Conservation (phyloP, 352 stramenopile genomes). For the Phytopythium mirpurense region DNA sequence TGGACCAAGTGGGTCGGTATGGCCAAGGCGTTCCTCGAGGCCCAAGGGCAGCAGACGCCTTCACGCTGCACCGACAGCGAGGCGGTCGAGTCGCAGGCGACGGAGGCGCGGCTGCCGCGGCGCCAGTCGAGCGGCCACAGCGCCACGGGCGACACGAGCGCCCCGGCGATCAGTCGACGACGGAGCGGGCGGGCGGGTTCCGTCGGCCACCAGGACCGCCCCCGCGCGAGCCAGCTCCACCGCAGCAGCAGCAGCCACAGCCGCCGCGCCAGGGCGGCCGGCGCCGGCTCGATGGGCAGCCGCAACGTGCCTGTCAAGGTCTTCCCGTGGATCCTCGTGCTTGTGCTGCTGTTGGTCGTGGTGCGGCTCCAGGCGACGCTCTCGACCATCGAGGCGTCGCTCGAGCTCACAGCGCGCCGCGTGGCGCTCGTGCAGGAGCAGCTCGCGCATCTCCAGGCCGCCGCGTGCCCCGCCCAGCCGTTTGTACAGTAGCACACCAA, state of each 20-base stretch:
- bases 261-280: constrained; percentile 1
- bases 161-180: not conserved
- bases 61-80: not conserved
- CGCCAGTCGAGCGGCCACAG: constrained; percentile 1
- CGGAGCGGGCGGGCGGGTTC: not conserved
- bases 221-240: constrained; percentile 14
- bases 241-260: constrained; percentile 12
- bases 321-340: constrained; percentile 67
- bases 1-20: constrained; percentile 63
- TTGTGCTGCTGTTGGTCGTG: constrained; percentile 56
- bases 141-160: not conserved
- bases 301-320: constrained; percentile 29
- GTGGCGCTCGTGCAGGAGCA: constrained; percentile 31
- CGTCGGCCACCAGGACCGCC: constrained; percentile 2
- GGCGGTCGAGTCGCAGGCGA: not conserved
- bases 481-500: constrained; percentile 2
- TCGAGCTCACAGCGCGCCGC: constrained; percentile 33
- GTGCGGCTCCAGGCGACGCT: constrained; percentile 53
- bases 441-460: constrained; percentile 13
- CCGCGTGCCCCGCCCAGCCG: constrained; percentile 16
- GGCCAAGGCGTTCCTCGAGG: constrained; percentile 47
- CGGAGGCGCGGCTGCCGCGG: not conserved
- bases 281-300: constrained; percentile 6
- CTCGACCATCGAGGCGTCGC: constrained; percentile 48
- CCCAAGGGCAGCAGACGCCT: not conserved